Base-by-base conservation (phyloP, 768 basidiomycete species). In the Leucocoprinus sp. region DNA sequence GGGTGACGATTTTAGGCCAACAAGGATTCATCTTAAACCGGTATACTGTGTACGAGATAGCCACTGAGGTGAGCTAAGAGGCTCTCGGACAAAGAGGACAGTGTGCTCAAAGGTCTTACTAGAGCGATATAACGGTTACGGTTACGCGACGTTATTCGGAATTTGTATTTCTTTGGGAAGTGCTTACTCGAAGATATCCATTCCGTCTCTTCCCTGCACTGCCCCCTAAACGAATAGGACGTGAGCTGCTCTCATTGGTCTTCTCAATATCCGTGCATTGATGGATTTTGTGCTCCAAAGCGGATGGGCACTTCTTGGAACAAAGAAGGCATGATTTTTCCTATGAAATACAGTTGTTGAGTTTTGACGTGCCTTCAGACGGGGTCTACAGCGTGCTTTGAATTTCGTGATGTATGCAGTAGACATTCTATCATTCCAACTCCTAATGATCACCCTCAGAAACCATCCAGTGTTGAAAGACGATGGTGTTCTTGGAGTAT, bases 391-490 rank as follows among this genome's bases (percentile, higher is more conserved):
- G 24, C 72, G 95, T 31, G 88, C 85, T 52, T 65, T 97, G 26
- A 84, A 79, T 56, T 88, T 83, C 54, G 71, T 91, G 2, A 69
- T 89, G 81, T 88, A 53, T 41, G 81, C 66, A 7, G 12, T 21
- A n/a, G 24, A 17, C 9, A 35, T 7, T 9, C 14, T 42, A 5
- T 38, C 31, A 24, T 24, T 27, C 8, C 6, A 19, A 7, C 8
- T 35, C 35, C 5, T 33, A 23, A 14, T 46, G 49, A 36, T 43
- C 43, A n/a, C 19, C 23, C 23, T 24, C 36, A 66, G 88, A 45
- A 96, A 96, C 54, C 96, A 99, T 55, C 96, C 95, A 0, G 72
- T 93, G 22, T 74, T 98, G 50, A 85, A 82, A 59, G 85, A 91
- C 11, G 93, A 97, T 51, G 90, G 84, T 7, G 66, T 93, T 6